phyloP scores from a whole-genome alignment of 2,329 filamentous ascomycete species.

The Botrytis porri region DNA sequence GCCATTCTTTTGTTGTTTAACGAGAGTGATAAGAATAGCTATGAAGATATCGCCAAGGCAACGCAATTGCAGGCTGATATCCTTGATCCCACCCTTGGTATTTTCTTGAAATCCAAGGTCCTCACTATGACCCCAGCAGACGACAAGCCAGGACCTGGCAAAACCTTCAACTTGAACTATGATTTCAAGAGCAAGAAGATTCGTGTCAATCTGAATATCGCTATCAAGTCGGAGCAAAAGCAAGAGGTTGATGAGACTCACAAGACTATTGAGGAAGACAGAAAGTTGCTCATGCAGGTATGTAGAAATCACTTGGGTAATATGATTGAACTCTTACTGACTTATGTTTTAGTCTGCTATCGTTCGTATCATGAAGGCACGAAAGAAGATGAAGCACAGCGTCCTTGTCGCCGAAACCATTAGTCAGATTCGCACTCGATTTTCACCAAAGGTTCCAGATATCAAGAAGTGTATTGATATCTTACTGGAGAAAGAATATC shows the following conservation, averaged over 20 bases:
- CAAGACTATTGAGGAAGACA: constrained; percentile 98
- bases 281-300: constrained; percentile 95
- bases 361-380: constrained; percentile 98
- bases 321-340: constrained; percentile 34
- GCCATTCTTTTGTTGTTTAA: constrained; percentile 94
- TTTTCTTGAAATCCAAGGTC: constrained; percentile 92
- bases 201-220: constrained; percentile 92
- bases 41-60: constrained; percentile 80
- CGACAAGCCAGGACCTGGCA: constrained; percentile 74
- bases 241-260: constrained; percentile 95
- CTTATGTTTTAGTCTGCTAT: constrained; percentile 73
- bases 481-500: constrained; percentile 96
- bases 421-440: constrained; percentile 87
- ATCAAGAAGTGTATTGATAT: constrained; percentile 99
- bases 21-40: constrained; percentile 78
- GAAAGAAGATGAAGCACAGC: constrained; percentile 97
- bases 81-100: constrained; percentile 79
- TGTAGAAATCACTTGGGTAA: constrained; percentile 39
- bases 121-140: constrained; percentile 68
- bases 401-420: constrained; percentile 95
- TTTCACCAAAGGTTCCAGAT: constrained; percentile 87
- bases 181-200: constrained; percentile 99
- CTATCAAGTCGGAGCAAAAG: constrained; percentile 93
- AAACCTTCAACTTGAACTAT: constrained; percentile 81
- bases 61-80: constrained; percentile 79